phyloP scores from a whole-genome alignment of 2,329 filamentous ascomycete species.

The Helotiales sp. region DNA sequence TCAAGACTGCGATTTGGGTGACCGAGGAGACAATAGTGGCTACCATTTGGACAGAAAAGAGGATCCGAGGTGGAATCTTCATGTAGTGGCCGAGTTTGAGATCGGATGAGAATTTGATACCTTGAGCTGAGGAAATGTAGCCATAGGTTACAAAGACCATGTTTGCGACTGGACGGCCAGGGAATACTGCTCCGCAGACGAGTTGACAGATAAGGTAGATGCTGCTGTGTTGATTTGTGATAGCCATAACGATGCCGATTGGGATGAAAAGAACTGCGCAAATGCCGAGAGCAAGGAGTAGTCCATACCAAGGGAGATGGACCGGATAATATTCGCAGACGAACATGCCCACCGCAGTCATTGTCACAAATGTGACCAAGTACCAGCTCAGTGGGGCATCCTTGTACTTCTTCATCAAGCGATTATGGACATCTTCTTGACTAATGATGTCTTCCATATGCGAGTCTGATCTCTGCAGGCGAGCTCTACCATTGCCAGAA shows the following conservation, averaged over 20 bases:
- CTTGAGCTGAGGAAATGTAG: constrained; percentile 85
- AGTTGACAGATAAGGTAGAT: constrained; percentile 87
- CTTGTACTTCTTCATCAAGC: constrained; percentile 79
- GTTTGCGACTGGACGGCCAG: constrained; percentile 82
- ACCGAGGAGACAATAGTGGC: constrained; percentile 75
- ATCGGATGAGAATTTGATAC: constrained; percentile 85
- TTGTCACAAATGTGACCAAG: constrained; percentile 69
- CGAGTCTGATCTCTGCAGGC: constrained; percentile 41
- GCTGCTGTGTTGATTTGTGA: constrained; percentile 85
- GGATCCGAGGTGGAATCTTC: constrained; percentile 79
- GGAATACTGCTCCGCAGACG: constrained; percentile 79
- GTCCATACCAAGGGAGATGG: constrained; percentile 82
- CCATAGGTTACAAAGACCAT: constrained; percentile 94
- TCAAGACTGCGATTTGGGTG: constrained; percentile 80
- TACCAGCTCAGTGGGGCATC: constrained; percentile 86
- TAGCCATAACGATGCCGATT: constrained; percentile 90
- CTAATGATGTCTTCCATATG: constrained; percentile 55
- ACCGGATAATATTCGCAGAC: constrained; percentile 85
- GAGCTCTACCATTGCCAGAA: constrained; percentile 15
- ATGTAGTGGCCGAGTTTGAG: constrained; percentile 87
- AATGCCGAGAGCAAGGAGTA: constrained; percentile 75
- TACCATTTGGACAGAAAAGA: constrained; percentile 76
- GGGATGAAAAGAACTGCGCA: constrained; percentile 84
- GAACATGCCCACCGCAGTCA: constrained; percentile 79
- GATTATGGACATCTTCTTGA: constrained; percentile 79